Evolutionary conservation across 2,329 filamentous ascomycete genomes (phyloP), one percentile per base, ranked within the genome.

Genomic region (Orbilia javanica): DNA sequence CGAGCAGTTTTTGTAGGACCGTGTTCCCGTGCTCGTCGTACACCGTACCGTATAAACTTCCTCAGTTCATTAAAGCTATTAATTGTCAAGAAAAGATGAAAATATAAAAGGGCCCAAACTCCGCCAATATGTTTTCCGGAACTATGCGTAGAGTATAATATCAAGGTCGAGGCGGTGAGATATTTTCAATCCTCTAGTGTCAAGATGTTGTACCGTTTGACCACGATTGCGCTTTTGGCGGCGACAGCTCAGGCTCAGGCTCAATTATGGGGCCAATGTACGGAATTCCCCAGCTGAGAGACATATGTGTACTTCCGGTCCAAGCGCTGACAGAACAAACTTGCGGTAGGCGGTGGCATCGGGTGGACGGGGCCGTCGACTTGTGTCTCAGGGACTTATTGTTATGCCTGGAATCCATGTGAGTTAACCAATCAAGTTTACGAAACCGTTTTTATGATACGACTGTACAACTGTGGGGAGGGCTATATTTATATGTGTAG

Each of bases 331-430:
- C 22, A 20, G 2, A 11, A 20, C 1, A 11, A 39, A 1, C 20
- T 44, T 20, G 13, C 4, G 8, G 20, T 39, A 74, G 62, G 70
- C 18, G 70, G 70, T 34, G 70, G 70, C 39, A 74, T 74, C 11
- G 70, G 70, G 39, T 74, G 63, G 62, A 46, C 62, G 0, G 70
- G 70, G 1, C 39, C 62, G 7, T 53, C 62, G 15, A 63, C 62
- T 20, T 74, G 70, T 42, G 63, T 74, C 29, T 42, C 70, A 7
- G 70, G 70, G 20, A 27, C 70, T 0, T 52, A 66, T 15, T 74
- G 70, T 20, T 74, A 62, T 44, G 20, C 1, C 15, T 53, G 44
- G 63, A 74, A 74, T 53, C 52, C 70, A 18, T 74, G 69, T 73
- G 27, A 72, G 57, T 34, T 2, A 2, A 13, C n/a, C n/a, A n/a